Base-by-base conservation (phyloP, 2,329 filamentous ascomycete species). In the Scedosporium aurantiacum region DNA sequence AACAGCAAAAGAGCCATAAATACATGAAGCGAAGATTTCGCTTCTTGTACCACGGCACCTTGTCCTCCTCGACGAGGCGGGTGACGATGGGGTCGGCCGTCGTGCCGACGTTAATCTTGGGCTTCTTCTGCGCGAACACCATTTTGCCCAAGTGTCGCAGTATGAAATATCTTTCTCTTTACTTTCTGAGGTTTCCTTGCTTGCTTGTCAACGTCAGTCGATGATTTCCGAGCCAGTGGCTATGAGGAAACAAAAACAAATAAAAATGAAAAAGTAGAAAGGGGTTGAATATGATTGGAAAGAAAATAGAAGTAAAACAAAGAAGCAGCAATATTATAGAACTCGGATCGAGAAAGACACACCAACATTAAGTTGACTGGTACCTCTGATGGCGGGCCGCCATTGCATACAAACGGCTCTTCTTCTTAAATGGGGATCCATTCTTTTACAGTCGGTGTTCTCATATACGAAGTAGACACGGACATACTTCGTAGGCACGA, bases 21-120 rank as follows among this genome's bases (percentile, higher is more conserved):
- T 83, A 84, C 60, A 84, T 72, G 3, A 67, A 63, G 52, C 81
- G 74, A 32, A 83, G 72, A 63, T 83, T 82, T 0, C 73, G 78
- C 66, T 83, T 83, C 65, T 76, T 77, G 72, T 79, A 82, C 80
- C 79, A 82, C 65, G 72, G 72, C 21, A 65, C 64, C 64, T 69
- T 69, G 60, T 72, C 70, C 66, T 68, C 69, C 2, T 64, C 63
- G 25, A 69, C 70, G 57, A 71, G 67, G 62, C 69, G 70, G 12
- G 71, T 72, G 63, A 73, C 66, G 62, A 73, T 55, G 63, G 70
- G 63, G 67, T 72, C 68, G 23, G 37, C 60, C 12, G 60, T 40
- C 14, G n/a, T 57, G 3, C 60, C 60, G 52, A 57, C 32, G 25
- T 61, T 61, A 23, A 61, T 41, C 18, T 57, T 61, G 23, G 28